Evolutionary conservation across 2,329 filamentous ascomycete genomes (phyloP).

Genomic region (Fusarium udum): DNA sequence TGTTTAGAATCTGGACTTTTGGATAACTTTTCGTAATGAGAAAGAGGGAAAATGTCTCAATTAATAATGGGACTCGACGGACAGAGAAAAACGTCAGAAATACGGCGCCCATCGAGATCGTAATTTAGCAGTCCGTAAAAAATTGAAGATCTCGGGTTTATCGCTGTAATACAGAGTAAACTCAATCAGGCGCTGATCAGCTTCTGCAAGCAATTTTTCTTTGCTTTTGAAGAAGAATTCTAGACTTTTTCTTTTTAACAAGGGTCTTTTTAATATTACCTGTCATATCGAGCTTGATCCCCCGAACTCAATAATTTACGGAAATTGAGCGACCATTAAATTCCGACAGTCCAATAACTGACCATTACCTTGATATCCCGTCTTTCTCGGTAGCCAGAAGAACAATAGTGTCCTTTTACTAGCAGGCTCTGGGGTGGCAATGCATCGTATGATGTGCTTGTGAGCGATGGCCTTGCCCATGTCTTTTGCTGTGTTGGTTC

Average conservation of each 20-base stretch:
- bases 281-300: background rate
- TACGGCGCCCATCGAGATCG: background rate
- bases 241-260: background rate
- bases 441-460: background rate
- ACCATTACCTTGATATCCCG: background rate
- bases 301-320: background rate
- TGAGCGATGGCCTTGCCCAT: background rate
- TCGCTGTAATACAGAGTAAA: background rate
- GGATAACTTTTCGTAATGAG: background rate
- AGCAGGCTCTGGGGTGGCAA: background rate
- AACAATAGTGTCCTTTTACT: background rate
- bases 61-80: background rate
- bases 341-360: background rate
- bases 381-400: background rate
- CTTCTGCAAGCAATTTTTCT: background rate
- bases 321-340: background rate
- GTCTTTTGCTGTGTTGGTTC: background rate
- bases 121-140: background rate
- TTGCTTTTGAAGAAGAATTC: background rate
- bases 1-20: background rate
- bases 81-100: background rate
- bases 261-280: background rate
- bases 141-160: background rate
- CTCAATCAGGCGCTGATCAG: background rate
- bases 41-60: conserved; percentile 6